A percentile compares a stretch with the other conserved stretches of the same genome.
These are phyloP conservation scores for Agaricales sp. DNA, from an alignment of 1,284 basidiomycete genomes.

Conservation along the genomic window DNA sequence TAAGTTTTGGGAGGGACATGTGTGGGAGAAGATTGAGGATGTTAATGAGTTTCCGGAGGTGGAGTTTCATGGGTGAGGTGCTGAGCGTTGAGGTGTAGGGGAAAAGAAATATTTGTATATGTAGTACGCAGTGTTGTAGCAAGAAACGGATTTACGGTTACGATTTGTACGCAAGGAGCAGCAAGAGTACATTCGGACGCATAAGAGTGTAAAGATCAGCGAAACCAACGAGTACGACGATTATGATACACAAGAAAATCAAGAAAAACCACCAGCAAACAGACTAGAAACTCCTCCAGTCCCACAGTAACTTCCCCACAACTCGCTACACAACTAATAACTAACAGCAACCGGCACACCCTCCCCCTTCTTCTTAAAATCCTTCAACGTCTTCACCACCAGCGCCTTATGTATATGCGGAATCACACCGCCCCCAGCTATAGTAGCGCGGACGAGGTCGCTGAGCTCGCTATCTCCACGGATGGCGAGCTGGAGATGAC, in stretches of 20 bases:
- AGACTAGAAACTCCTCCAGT: background rate
- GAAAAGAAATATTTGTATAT: too few species aligned
- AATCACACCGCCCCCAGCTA: conserved; percentile 53
- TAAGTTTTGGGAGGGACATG: conserved; percentile 3
- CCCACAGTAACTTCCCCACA: background rate
- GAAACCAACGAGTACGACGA: too few species aligned
- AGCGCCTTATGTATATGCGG: conserved; percentile 1
- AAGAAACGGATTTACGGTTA: too few species aligned
- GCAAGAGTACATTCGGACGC: too few species aligned
- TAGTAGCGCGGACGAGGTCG: conserved; percentile 52
- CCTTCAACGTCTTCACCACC: background rate
- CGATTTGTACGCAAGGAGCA: too few species aligned
- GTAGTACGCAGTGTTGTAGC: too few species aligned
- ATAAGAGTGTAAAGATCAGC: too few species aligned
- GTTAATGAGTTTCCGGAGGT: too few species aligned
- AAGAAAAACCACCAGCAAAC: too few species aligned
- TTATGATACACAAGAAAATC: background rate
- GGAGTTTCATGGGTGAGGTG: too few species aligned
- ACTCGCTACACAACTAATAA: too few species aligned
- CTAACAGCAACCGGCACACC: background rate
- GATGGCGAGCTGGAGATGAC: conserved; percentile 88
- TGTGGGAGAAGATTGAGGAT: conserved; percentile 1
- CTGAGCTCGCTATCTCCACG: conserved; percentile 93
- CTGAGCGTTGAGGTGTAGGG: too few species aligned
- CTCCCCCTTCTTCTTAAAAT: background rate